phyloP scores from a whole-genome alignment of 495 filamentous ascomycete species.

The Aspergillus cavernicola region DNA sequence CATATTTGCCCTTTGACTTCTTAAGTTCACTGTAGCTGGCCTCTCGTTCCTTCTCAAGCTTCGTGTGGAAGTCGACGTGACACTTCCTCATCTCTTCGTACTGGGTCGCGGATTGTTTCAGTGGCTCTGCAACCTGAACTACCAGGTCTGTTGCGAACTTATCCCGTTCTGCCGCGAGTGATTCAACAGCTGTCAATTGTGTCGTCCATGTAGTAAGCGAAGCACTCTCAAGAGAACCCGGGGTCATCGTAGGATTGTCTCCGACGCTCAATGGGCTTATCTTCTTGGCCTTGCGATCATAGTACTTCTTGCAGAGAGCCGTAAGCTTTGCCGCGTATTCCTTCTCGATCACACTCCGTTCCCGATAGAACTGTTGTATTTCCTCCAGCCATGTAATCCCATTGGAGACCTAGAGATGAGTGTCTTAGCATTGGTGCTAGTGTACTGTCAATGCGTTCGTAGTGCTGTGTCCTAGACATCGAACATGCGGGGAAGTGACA shows the following conservation, averaged over 20 bases:
- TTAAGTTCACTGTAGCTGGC: slow-evolving; percentile 75
- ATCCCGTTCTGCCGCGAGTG: slow-evolving; percentile 86
- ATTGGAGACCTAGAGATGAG: slow-evolving; percentile 59
- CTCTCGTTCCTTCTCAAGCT: slow-evolving; percentile 87
- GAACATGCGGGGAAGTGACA: slow-evolving; percentile 13
- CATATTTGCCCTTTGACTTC: slow-evolving; percentile 91
- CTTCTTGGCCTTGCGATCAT: slow-evolving; percentile 93
- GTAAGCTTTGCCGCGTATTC: slow-evolving; percentile 88
- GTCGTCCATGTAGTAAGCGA: slow-evolving; percentile 96
- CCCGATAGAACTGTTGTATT: slow-evolving; percentile 94
- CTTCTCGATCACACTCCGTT: slow-evolving; percentile 90
- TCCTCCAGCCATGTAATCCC: slow-evolving; percentile 95
- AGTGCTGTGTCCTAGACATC: slow-evolving; percentile 15
- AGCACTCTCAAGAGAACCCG: slow-evolving; percentile 91
- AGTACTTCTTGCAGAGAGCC: slow-evolving; percentile 87
- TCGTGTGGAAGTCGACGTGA: slow-evolving; percentile 81
- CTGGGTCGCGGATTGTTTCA: slow-evolving; percentile 64
- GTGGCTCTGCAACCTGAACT: slow-evolving; percentile 73
- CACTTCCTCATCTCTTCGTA: slow-evolving; percentile 94
- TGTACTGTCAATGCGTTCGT: slow-evolving; percentile 16
- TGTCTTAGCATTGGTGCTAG: slow-evolving; percentile 23
- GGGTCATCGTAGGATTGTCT: slow-evolving; percentile 88
- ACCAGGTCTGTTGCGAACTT: slow-evolving; percentile 72
- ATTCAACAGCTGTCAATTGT: slow-evolving; percentile 83
- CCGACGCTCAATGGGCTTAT: slow-evolving; percentile 86